Conservation (phyloP, 768 basidiomycete genomes). For the Serendipita sp. region DNA sequence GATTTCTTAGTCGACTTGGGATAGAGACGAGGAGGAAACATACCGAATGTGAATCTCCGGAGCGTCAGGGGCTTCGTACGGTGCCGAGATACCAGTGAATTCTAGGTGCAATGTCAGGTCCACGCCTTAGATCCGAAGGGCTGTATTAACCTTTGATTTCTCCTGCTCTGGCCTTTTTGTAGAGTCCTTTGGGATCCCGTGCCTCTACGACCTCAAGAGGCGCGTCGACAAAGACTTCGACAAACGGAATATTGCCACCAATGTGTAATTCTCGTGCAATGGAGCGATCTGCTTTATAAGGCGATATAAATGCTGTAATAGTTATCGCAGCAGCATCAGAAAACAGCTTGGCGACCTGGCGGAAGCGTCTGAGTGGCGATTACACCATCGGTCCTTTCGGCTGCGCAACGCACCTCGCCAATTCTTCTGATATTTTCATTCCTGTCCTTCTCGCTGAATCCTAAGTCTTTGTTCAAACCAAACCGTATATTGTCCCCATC, state of each 20-base stretch:
- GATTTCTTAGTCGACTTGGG: neutral
- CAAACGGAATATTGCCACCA: slow-evolving; percentile 54
- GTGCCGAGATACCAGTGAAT: slow-evolving; percentile 95
- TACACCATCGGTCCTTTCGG: neutral
- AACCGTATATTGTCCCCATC: slow-evolving; percentile 95
- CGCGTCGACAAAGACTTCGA: slow-evolving; percentile 93
- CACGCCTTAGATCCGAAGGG: neutral
- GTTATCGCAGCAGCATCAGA: slow-evolving; percentile 73
- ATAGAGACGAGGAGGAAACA: neutral
- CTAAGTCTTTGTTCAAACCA: slow-evolving; percentile 91
- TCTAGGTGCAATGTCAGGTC: slow-evolving; percentile 35
- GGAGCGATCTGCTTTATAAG: slow-evolving; percentile 78
- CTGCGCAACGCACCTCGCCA: slow-evolving; percentile 54
- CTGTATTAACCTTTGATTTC: slow-evolving; percentile 71
- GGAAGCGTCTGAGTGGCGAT: neutral
- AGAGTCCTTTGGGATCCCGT: slow-evolving; percentile 93
- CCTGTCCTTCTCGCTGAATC: slow-evolving; percentile 81
- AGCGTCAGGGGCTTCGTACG: slow-evolving; percentile 74
- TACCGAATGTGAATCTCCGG: slow-evolving; percentile 73
- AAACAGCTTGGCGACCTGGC: slow-evolving; percentile 85
- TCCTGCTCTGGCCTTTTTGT: slow-evolving; percentile 89
- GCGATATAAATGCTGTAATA: slow-evolving; percentile 96
- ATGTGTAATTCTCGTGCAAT: slow-evolving; percentile 72
- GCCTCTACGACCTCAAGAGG: slow-evolving; percentile 75
- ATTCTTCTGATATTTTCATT: slow-evolving; percentile 95